These are phyloP conservation scores for Pachyrhizus erosus DNA, from an alignment of 306 rosid genomes.

Conservation along the genomic window DNA sequence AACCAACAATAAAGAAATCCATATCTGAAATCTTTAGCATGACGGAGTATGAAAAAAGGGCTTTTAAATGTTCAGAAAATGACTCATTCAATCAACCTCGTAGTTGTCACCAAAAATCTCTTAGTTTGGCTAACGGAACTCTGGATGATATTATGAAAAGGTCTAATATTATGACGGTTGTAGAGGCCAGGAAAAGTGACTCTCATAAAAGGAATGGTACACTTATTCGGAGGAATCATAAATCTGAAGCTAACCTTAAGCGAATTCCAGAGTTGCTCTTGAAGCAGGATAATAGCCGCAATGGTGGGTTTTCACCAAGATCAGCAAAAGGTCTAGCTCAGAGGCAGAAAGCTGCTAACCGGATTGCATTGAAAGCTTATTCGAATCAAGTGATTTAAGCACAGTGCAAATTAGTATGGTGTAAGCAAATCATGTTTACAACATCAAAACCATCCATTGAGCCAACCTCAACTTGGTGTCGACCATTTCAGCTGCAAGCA, in stretches of 20 bases:
- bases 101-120: slow-evolving; percentile 57
- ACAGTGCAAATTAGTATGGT: slow-evolving; percentile 47
- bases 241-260: slow-evolving; percentile 58
- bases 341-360: slow-evolving; percentile 60
- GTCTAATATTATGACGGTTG: slow-evolving; percentile 37
- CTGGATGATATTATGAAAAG: slow-evolving; percentile 47
- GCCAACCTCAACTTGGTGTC: slow-evolving; percentile 48
- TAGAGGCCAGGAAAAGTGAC: slow-evolving; percentile 46
- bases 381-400: slow-evolving; percentile 52
- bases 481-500: slow-evolving; percentile 48
- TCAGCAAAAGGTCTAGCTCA: slow-evolving; percentile 67
- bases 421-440: slow-evolving; percentile 69
- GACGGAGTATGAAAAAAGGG: slow-evolving; percentile 47
- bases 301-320: slow-evolving; percentile 53
- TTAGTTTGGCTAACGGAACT: slow-evolving; percentile 53
- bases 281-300: slow-evolving; percentile 51
- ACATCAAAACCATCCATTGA: slow-evolving; percentile 53
- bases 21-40: slow-evolving; percentile 49
- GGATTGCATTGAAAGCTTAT: slow-evolving; percentile 49
- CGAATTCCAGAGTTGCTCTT: slow-evolving; percentile 55
- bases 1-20: slow-evolving; percentile 48
- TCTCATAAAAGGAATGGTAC: slow-evolving; percentile 51
- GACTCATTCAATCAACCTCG: slow-evolving; percentile 26
- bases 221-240: slow-evolving; percentile 57
- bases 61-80: slow-evolving; percentile 47